Evolutionary conservation across 257 asterid genomes (phyloP).

Genomic region (Penstemon barbatus): DNA sequence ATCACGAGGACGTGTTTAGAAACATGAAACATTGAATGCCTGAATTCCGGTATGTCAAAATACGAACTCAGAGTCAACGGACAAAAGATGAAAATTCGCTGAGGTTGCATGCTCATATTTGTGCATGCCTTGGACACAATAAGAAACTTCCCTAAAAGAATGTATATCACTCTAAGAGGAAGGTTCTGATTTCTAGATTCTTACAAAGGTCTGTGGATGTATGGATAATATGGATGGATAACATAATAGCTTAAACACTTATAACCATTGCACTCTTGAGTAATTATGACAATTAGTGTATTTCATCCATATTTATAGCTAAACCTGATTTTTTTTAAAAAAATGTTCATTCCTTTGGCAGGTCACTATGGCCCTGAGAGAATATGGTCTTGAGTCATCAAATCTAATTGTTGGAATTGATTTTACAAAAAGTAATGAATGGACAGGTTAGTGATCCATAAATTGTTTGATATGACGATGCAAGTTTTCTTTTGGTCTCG

Average conservation of each 20-base stretch:
- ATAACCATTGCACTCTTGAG: conserved; percentile 9
- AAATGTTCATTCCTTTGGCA: conserved; percentile 37
- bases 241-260: not conserved
- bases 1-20: too few relatives aligned
- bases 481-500: not conserved
- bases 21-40: too few relatives aligned
- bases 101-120: too few relatives aligned
- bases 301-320: conserved; percentile 14
- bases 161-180: too few relatives aligned
- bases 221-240: conserved; percentile 1
- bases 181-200: not conserved
- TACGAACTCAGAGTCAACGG: too few relatives aligned
- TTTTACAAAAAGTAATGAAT: conserved; percentile 86
- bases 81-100: too few relatives aligned
- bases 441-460: conserved; percentile 62
- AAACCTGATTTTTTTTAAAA: conserved; percentile 14
- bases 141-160: too few relatives aligned
- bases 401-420: conserved; percentile 81
- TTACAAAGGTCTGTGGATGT: not conserved
- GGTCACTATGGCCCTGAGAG: conserved; percentile 73
- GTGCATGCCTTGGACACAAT: too few relatives aligned
- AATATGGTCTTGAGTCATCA: conserved; percentile 85
- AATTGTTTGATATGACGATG: conserved; percentile 27
- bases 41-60: too few relatives aligned
- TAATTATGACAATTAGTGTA: not conserved